phyloP scores from a whole-genome alignment of 176 grass and related monocot species.

The Phyllostachys edulis region DNA sequence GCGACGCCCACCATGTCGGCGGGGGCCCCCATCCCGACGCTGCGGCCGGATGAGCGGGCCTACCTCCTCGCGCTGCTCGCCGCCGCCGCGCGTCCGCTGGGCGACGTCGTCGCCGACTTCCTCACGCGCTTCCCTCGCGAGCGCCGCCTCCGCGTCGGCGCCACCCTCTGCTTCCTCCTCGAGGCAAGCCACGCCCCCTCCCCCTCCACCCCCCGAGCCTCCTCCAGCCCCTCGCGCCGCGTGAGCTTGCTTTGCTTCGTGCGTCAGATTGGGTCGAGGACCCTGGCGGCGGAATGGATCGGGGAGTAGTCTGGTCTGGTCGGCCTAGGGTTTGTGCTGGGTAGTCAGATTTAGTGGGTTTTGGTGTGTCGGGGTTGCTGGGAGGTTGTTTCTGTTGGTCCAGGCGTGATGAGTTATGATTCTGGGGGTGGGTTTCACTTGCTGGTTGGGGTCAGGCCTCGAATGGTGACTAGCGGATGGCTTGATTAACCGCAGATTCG shows the following conservation, averaged over 20 bases:
- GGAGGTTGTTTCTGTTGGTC: neutral
- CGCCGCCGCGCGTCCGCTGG: conserved; percentile 55
- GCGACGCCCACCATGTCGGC: conserved; percentile 21
- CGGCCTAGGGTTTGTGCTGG: conserved; percentile 18
- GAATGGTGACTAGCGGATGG: neutral
- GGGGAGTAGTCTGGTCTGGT: neutral
- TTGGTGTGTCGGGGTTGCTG: neutral
- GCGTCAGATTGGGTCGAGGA: conserved; percentile 31
- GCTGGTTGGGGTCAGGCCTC: conserved; percentile 3
- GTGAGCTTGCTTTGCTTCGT: conserved; percentile 1
- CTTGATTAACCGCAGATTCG: conserved; percentile 8
- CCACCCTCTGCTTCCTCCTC: conserved; percentile 62
- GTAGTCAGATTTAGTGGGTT: conserved; percentile 26
- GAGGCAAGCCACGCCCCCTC: conserved; percentile 39
- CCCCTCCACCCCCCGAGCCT: neutral
- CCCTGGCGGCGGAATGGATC: conserved; percentile 36
- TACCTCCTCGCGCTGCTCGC: conserved; percentile 64
- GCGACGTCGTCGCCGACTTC: conserved; percentile 75
- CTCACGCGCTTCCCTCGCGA: conserved; percentile 68
- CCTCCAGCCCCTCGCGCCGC: conserved; percentile 6
- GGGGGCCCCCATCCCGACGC: conserved; percentile 20
- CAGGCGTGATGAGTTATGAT: conserved; percentile 6
- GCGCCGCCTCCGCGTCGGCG: conserved; percentile 69
- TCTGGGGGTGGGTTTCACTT: neutral
- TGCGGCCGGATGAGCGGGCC: conserved; percentile 67